Conservation (phyloP, 176 grass and related monocot species). For the Rhynchospora tenuis region DNA sequence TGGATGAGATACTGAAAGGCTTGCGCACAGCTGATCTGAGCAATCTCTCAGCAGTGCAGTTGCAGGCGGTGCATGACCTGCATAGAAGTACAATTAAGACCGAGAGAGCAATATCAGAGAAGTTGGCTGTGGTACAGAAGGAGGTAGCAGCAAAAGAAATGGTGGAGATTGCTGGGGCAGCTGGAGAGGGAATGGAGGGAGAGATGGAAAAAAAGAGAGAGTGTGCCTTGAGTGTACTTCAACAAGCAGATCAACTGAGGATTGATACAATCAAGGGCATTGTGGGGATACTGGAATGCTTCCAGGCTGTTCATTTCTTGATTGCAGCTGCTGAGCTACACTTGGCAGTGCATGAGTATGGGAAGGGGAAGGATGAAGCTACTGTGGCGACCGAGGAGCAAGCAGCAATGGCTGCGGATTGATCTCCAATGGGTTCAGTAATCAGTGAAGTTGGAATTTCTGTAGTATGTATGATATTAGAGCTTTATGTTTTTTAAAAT, state of each 20-base stretch:
- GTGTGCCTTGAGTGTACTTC: slow-evolving; percentile 27
- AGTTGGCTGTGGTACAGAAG: slow-evolving; percentile 37
- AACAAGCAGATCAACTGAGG: slow-evolving; percentile 49
- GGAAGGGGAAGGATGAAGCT: slow-evolving; percentile 41
- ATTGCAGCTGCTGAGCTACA: slow-evolving; percentile 66
- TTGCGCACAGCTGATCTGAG: slow-evolving; percentile 20
- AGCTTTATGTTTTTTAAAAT: not conserved
- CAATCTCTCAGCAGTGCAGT: slow-evolving; percentile 36
- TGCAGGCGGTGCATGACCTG: slow-evolving; percentile 35
- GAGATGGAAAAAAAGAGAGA: slow-evolving; percentile 36
- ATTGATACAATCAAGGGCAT: slow-evolving; percentile 49
- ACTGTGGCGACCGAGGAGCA: not conserved
- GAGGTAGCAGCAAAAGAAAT: slow-evolving; percentile 39
- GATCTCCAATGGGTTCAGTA: not conserved
- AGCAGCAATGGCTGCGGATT: no score
- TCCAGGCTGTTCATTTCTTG: slow-evolving; percentile 71
- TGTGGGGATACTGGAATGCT: slow-evolving; percentile 49
- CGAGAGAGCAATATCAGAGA: slow-evolving; percentile 55
- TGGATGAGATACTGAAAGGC: slow-evolving; percentile 16
- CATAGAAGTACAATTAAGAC: slow-evolving; percentile 37
- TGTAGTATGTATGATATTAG: not conserved
- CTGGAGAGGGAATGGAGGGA: slow-evolving; percentile 27
- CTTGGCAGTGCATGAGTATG: slow-evolving; percentile 56
- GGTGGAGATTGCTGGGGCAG: slow-evolving; percentile 34
- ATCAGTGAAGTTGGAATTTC: not conserved